These are phyloP conservation scores for Auxenochlorella protothecoides DNA, from an alignment of 139 green algal species.

Conservation along the genomic window DNA sequence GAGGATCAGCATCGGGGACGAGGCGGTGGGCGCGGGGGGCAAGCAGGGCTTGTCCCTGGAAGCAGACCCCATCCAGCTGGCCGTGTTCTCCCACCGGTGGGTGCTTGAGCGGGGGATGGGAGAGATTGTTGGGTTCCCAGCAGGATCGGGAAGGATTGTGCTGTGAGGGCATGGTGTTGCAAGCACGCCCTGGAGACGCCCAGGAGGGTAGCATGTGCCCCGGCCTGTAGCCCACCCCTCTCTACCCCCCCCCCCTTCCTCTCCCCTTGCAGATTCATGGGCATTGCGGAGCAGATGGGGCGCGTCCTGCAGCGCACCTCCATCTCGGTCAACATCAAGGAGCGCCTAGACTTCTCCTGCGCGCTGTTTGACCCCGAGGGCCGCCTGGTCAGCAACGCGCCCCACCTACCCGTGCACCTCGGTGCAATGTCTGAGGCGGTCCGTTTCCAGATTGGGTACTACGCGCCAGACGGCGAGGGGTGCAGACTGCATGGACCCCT, in stretches of 20 bases:
- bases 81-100: conserved; percentile 86
- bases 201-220: too few species aligned
- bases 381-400: conserved; percentile 91
- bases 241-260: neutral
- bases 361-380: conserved; percentile 69
- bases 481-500: conserved; percentile 13
- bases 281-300: conserved; percentile 98
- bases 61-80: conserved; percentile 82
- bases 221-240: neutral
- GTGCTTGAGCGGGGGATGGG: too few species aligned
- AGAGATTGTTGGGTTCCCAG: too few species aligned
- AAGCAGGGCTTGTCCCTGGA: too few species aligned
- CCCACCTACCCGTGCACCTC: conserved; percentile 95
- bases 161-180: neutral
- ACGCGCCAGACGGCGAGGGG: conserved; percentile 12
- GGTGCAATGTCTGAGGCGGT: conserved; percentile 92
- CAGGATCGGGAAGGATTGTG: too few species aligned
- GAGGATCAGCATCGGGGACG: conserved; percentile 49
- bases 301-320: conserved; percentile 85
- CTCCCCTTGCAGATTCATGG: conserved; percentile 76
- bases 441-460: conserved; percentile 70
- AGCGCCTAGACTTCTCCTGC: conserved; percentile 95
- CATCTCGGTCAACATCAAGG: conserved; percentile 97
- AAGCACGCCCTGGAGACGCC: neutral
- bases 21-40: conserved; percentile 13